A percentile compares a stretch with the other conserved stretches of the same genome.
Evolutionary conservation across 169 alveolate species (phyloP).

Genomic region (Perkinsus olseni): DNA sequence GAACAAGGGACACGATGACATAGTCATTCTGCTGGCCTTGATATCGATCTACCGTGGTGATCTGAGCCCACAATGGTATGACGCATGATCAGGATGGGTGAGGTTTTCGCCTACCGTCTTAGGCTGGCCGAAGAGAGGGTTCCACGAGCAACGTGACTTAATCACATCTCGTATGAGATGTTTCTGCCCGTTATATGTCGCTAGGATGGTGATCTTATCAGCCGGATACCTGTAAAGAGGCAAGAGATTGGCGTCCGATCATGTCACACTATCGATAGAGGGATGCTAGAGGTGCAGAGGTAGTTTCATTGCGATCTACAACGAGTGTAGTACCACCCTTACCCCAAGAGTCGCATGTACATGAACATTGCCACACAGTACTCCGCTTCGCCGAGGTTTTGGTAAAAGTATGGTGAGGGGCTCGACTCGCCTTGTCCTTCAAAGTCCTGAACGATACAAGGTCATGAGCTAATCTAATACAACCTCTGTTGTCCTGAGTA

Average conservation of each 20-base stretch:
- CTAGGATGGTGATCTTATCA: conserved; percentile 62
- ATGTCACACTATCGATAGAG: neutral
- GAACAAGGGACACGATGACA: conserved; percentile 73
- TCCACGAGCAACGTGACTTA: conserved; percentile 58
- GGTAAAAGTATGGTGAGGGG: conserved; percentile 77
- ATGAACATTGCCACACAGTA: conserved; percentile 76
- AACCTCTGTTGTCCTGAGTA: no score
- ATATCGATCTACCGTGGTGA: conserved; percentile 73
- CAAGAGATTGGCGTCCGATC: no score
- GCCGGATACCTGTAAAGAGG: conserved; percentile 55
- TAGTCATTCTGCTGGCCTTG: conserved; percentile 84
- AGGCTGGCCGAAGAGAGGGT: conserved; percentile 57
- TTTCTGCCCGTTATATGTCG: conserved; percentile 87
- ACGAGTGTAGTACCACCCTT: neutral
- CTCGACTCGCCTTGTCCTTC: conserved; percentile 67
- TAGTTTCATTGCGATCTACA: neutral
- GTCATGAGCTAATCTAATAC: no score
- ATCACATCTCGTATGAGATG: conserved; percentile 67
- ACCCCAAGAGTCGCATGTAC: conserved; percentile 71
- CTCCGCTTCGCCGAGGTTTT: conserved; percentile 86
- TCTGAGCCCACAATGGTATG: neutral
- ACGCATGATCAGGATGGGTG: neutral
- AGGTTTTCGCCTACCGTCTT: conserved; percentile 25
- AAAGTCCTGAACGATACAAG: conserved; percentile 29
- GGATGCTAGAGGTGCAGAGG: neutral